phyloP scores from a whole-genome alignment of 257 asterid genomes.

The Solanum chaucha region DNA sequence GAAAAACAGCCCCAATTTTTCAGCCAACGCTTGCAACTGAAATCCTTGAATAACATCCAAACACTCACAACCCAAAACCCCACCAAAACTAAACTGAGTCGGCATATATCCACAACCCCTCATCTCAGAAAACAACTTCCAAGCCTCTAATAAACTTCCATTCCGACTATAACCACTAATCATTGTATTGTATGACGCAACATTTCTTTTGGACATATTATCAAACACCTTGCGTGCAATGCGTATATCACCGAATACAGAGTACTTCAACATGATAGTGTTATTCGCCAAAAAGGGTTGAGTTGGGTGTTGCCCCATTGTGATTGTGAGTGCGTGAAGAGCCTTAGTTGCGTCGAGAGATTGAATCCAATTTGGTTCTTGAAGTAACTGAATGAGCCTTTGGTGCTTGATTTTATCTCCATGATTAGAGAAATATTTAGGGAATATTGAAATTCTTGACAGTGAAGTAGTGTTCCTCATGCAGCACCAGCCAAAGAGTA shows the following conservation, averaged over 20 bases:
- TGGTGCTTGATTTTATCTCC: conserved; percentile 25
- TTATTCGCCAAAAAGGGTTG: conserved; percentile 52
- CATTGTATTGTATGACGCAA: conserved; percentile 57
- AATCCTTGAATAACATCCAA: too few relatives aligned
- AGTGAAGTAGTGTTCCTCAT: conserved; percentile 27
- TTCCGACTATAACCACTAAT: conserved; percentile 37
- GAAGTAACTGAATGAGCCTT: conserved; percentile 26
- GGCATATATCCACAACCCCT: conserved; percentile 31
- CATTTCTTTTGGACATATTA: conserved; percentile 47
- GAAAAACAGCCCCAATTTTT: too few relatives aligned
- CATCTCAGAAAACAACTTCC: conserved; percentile 45
- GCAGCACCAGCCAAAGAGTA: conserved; percentile 4
- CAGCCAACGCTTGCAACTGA: too few relatives aligned
- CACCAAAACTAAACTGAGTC: conserved; percentile 39
- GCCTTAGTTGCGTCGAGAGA: conserved; percentile 35
- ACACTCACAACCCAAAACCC: too few relatives aligned
- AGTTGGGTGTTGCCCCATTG: conserved; percentile 24
- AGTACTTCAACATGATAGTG: conserved; percentile 28
- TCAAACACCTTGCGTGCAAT: conserved; percentile 54
- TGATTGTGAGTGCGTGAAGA: conserved; percentile 57
- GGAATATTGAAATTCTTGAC: not conserved
- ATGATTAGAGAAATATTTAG: not conserved
- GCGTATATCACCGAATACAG: conserved; percentile 15
- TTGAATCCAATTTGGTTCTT: conserved; percentile 22
- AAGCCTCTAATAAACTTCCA: conserved; percentile 34